Base-by-base conservation (phyloP, 2,329 filamentous ascomycete genomes). In the Colletotrichum filicis region DNA sequence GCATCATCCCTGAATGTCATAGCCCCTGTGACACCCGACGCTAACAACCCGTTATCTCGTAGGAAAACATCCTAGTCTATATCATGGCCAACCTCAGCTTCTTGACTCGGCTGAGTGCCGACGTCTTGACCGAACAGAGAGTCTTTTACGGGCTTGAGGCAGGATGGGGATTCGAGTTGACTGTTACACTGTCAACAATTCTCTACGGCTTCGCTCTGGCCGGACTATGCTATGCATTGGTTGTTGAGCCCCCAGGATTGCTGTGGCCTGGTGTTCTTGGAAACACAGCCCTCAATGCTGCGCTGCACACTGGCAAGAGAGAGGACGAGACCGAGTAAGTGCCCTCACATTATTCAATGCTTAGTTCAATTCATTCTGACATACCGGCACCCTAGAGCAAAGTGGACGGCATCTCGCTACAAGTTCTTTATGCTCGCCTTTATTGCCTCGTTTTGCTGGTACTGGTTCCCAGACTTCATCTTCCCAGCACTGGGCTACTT, bases 251-350 rank as follows among this genome's bases (percentile, higher is more conserved):
- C 0, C 82, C 85, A 2, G 80, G 82, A 1, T 85, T 89, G 79
- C 80, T 89, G n/a, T 89, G 87, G 87, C 87, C 87, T 0, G 83
- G 85, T 26, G 85, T 87, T 0, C 78, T 89, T 11, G 85, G 86
- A 4, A 88, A 87, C 68, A 83, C 84, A 0, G 85, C 85, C 0
- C 77, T 89, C 16, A 82, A 88, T 28, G 78, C 79, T 12, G 82
- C 80, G 14, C 78, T 81, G 5, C 83, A 88, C 75, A 82, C 86
- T 0, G 74, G 80, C 11, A 84, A 82, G 59, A 82, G 78, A 61
- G 77, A 68, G 12, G 68, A 71, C 22, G 64, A 71, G 52, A 58
- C 49, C 0, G 64, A 68, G 68, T 71, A n/a, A n/a, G 68, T n/a
- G 24, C 26, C 30, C 9, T 14, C 26, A 12, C 30, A 8, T 42